These are phyloP conservation scores for Trapa bicornis DNA, from an alignment of 345 rosid genomes.

Conservation along the genomic window DNA sequence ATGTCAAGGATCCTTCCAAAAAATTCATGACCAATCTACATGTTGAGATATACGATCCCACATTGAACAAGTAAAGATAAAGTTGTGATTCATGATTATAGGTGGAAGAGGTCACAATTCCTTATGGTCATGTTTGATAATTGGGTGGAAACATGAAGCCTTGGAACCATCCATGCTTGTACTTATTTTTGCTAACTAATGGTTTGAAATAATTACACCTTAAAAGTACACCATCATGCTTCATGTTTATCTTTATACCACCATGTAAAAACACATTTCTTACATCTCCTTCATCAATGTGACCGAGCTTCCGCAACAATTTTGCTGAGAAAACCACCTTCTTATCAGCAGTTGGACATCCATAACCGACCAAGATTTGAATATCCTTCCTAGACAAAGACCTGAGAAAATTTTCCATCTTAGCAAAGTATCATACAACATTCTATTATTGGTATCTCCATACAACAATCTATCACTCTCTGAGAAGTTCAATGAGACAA, in stretches of 20 bases:
- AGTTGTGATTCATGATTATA: too few relatives aligned
- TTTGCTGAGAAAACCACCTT: constrained; percentile 82
- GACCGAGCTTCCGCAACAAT: constrained; percentile 75
- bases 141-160: not conserved
- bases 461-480: not conserved
- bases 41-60: too few relatives aligned
- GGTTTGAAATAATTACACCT: too few relatives aligned
- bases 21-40: not conserved
- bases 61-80: too few relatives aligned
- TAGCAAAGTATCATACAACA: constrained; percentile 5
- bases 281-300: constrained; percentile 99
- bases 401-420: constrained; percentile 43
- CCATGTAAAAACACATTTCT: constrained; percentile 16
- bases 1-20: not conserved
- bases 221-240: not conserved
- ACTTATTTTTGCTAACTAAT: too few relatives aligned
- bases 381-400: constrained; percentile 72
- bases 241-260: not conserved
- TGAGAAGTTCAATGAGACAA: not conserved
- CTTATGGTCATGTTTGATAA: not conserved
- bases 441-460: not conserved
- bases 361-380: constrained; percentile 77
- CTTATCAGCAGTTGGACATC: constrained; percentile 82
- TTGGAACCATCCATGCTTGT: not conserved
- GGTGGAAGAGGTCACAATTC: too few relatives aligned